Evolutionary conservation across 2,329 filamentous ascomycete species (phyloP), one percentile per base, ranked within the genome.

Genomic region (Sporothrix phasma): DNA sequence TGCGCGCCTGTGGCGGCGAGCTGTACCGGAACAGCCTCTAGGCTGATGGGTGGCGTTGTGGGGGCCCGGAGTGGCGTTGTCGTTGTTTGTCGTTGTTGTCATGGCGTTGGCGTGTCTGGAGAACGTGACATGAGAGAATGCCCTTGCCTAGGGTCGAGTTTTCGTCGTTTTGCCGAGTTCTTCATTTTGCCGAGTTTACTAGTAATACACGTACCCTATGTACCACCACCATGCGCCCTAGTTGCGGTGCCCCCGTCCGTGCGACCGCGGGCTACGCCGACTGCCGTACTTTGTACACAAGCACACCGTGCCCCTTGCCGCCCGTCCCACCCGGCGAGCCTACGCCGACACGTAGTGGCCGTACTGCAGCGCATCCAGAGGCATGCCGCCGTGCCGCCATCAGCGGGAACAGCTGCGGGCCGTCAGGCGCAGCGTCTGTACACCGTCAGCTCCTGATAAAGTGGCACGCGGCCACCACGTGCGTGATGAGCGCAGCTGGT

Each of bases 401-500:
- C 11, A 86, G 80, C 1, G 84, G 84, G 56, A 85, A 81, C 4
- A 79, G 69, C 68, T 86, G 79, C 3, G 83, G 83, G 22, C 77
- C 3, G 80, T 83, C 72, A 88, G 84, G 68, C 81, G 84, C 69
- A 90, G 86, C 22, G 86, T 93, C 70, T 87, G 76, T 88, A 97
- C 3, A 92, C 75, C 68, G 89, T 79, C 79, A 90, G 88, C 81
- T 99, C 94, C 82, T 88, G 66, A 84, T 80, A 74, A 92, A 97
- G 77, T 93, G 92, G 46, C 78, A 77, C 62, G 89, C 83, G 0
- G 92, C 92, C 63, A 96, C 81, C 1, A 85, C 81, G 74, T 93
- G 96, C 7, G 89, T 94, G 83, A 88, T 90, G 69, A 94, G 78
- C 17, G 88, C 88, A 97, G 79, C 73, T 94, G 84, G 75, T 95